Base-by-base conservation (phyloP, 495 filamentous ascomycete species). In the Massariosphaeria phaeospora region DNA sequence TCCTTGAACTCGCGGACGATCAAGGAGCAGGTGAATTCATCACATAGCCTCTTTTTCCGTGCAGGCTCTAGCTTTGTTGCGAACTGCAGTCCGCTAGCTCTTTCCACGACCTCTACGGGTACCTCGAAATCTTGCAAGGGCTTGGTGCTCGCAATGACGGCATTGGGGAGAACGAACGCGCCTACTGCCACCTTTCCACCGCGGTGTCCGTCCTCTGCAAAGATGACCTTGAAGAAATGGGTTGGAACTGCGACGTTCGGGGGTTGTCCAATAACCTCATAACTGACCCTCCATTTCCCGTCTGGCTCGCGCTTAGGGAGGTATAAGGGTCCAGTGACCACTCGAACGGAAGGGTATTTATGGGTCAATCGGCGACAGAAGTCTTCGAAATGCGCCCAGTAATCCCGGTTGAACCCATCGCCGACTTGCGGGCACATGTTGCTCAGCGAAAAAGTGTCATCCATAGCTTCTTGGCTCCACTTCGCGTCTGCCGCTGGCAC, bases 341-440 rank as follows among this genome's bases (percentile, higher is more conserved):
- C 83, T 6, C 93, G 80, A 27, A 98, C 90, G 21, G 78, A 84
- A 1, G 93, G 89, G 59, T 96, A 98, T n/a, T 72, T 76, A 36
- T 71, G 70, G 1, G 91, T 87, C 27, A 98, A 76, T 7, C 87
- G 75, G 2, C 93, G 80, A 70, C 94, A 95, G 69, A 97, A 98
- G 61, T 95, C 89, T 71, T 98, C 93, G 63, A 98, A 91, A 66
- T 97, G 94, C 45, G 94, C 84, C 93, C 93, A 98, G 80, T 98
- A 95, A 71, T 98, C 93, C 17, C 93, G 78, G 71, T 98, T 98
- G 75, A 98, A 98, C 25, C 93, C 93, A 66, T 93, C 87, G 44
- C 93, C 93, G 2, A 98, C 91, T 70, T 98, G 93, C 15, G 93
- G 93, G 62, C 88, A 95, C 91, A 98, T 98, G 72, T 98, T 98